These are phyloP conservation scores for Aureobasidium sp. DNA, from an alignment of 2,329 filamentous ascomycete genomes.

Conservation along the genomic window DNA sequence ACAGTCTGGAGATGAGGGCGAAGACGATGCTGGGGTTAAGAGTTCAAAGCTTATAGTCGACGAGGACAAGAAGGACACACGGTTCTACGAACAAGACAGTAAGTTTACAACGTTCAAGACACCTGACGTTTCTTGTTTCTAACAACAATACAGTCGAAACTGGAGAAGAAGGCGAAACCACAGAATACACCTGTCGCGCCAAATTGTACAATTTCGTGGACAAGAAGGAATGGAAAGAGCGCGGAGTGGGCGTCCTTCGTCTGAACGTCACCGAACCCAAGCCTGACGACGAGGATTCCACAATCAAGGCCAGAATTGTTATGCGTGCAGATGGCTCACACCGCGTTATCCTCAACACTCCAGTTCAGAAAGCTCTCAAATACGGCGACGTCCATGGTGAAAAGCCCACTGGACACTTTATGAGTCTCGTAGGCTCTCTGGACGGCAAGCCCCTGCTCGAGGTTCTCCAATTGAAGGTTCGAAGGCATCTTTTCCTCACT, in stretches of 20 bases:
- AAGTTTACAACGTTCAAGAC: constrained; percentile 27
- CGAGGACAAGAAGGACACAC: constrained; percentile 57
- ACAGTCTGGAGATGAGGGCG: constrained; percentile 42
- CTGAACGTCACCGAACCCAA: constrained; percentile 63
- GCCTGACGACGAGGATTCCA: constrained; percentile 29
- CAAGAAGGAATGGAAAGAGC: constrained; percentile 74
- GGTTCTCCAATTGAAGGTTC: constrained; percentile 50
- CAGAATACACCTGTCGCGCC: constrained; percentile 65
- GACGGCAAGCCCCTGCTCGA: constrained; percentile 44
- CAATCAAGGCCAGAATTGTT: constrained; percentile 60
- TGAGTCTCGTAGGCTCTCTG: constrained; percentile 54
- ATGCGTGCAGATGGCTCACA: constrained; percentile 89
- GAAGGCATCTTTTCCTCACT: constrained; percentile 13
- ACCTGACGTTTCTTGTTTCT: constrained; percentile 17
- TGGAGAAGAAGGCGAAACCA: constrained; percentile 76
- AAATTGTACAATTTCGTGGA: constrained; percentile 73
- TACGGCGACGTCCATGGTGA: constrained; percentile 58
- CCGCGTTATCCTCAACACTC: constrained; percentile 77
- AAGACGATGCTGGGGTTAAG: constrained; percentile 35
- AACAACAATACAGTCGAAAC: constrained; percentile 58
- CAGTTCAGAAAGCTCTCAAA: constrained; percentile 67
- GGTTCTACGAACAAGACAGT: constrained; percentile 57
- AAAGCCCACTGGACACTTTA: constrained; percentile 62
- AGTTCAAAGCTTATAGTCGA: constrained; percentile 37
- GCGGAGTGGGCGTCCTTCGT: constrained; percentile 75